Percentiles rank a stretch among this genome's conserved stretches.
Evolutionary conservation across 345 rosid genomes (phyloP).

Genomic region (Hibiscus trionum): DNA sequence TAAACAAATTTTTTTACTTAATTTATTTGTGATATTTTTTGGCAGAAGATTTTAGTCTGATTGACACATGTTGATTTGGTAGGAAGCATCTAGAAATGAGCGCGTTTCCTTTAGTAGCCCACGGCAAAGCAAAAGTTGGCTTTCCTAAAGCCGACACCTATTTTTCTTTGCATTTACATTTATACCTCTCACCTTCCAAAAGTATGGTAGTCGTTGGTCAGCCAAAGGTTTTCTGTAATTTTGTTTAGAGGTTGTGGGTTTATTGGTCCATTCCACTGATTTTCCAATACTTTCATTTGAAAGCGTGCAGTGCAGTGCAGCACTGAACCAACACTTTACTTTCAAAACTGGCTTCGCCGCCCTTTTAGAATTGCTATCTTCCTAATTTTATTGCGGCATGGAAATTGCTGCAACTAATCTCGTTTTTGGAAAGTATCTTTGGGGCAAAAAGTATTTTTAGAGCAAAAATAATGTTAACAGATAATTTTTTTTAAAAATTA

Average conservation of each 20-base stretch:
- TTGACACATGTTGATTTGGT: neutral
- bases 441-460: no score
- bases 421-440: no score
- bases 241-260: neutral
- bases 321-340: neutral
- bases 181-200: neutral
- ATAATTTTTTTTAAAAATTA: no score
- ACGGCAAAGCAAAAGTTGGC: neutral
- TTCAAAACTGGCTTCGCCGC: neutral
- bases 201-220: neutral
- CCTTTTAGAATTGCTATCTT: neutral
- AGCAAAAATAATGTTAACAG: no score
- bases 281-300: neutral
- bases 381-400: neutral
- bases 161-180: neutral
- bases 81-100: neutral
- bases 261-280: neutral
- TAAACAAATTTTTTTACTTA: no score
- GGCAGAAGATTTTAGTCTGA: no score
- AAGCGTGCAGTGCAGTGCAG: neutral
- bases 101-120: neutral
- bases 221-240: neutral
- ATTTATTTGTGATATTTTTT: no score
- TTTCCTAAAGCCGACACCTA: neutral
- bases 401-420: no score